These are phyloP conservation scores for Petrea volubilis DNA, from an alignment of 257 asterid genomes.

Conservation along the genomic window DNA sequence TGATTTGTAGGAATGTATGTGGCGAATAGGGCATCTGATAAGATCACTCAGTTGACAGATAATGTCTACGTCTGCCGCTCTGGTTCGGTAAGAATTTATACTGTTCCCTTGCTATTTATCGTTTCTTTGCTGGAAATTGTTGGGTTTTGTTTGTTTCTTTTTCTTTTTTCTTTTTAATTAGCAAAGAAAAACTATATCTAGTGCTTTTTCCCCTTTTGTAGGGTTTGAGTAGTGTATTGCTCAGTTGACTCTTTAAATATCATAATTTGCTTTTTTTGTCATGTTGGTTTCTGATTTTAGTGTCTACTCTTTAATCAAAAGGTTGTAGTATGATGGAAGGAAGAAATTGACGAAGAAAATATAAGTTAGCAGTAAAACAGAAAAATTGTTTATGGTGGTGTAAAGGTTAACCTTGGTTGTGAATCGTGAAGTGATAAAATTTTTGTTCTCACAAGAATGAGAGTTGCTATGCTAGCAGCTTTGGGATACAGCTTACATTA, in stretches of 20 bases:
- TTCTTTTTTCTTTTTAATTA: background rate
- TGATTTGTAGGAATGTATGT: conserved; percentile 73
- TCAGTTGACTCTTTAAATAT: background rate
- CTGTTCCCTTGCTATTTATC: background rate
- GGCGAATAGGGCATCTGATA: conserved; percentile 94
- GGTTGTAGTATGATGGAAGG: background rate
- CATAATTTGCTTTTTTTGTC: background rate
- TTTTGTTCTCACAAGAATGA: background rate
- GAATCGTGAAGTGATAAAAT: background rate
- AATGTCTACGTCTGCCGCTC: conserved; percentile 93
- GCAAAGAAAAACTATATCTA: background rate
- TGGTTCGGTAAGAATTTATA: conserved; percentile 45
- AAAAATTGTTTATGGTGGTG: background rate
- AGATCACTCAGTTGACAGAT: conserved; percentile 85
- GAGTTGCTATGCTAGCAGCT: background rate
- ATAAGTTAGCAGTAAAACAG: background rate
- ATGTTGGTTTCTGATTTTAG: background rate
- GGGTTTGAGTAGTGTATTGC: background rate
- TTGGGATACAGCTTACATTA: background rate
- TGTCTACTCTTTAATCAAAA: background rate
- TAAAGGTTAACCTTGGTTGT: background rate
- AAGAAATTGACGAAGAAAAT: background rate
- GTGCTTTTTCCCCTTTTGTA: background rate
- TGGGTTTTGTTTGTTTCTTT: background rate
- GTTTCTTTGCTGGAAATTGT: background rate